These are phyloP conservation scores for Aethionema arabicum DNA, from an alignment of 345 rosid species.

Conservation along the genomic window DNA sequence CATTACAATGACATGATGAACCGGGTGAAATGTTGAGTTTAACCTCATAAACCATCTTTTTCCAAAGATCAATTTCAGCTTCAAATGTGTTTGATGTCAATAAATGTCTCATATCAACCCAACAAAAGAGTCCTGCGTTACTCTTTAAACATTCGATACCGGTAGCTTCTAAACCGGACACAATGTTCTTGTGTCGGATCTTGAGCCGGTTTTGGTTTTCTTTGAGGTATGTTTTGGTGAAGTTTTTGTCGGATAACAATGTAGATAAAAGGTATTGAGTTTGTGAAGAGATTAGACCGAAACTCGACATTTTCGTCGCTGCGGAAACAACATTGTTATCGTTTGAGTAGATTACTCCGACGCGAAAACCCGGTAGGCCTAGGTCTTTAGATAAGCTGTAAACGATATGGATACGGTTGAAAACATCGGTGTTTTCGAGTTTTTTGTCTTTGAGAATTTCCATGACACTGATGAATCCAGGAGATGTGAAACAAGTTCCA, in stretches of 20 bases:
- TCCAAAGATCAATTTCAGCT: constrained; percentile 81
- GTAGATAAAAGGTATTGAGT: constrained; percentile 69
- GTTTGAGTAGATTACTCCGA: constrained; percentile 79
- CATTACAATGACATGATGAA: constrained; percentile 77
- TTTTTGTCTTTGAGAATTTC: constrained; percentile 56
- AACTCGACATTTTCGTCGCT: constrained; percentile 87
- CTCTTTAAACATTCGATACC: constrained; percentile 63
- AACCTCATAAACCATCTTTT: constrained; percentile 64
- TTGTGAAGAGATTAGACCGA: constrained; percentile 78
- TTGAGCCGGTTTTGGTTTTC: constrained; percentile 60
- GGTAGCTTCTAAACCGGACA: constrained; percentile 55
- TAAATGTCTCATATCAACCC: constrained; percentile 79
- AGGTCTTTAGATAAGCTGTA: constrained; percentile 80
- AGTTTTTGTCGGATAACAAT: constrained; percentile 64
- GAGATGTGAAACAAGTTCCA: constrained; percentile 64
- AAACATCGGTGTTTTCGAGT: constrained; percentile 44
- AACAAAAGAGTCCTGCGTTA: constrained; percentile 73
- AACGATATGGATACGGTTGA: constrained; percentile 63
- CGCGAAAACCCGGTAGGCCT: constrained; percentile 89
- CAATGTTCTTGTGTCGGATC: constrained; percentile 47
- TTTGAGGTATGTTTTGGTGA: constrained; percentile 51
- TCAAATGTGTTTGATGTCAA: constrained; percentile 60
- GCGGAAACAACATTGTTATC: constrained; percentile 63
- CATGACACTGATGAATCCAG: constrained; percentile 59
- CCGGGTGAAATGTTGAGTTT: constrained; percentile 65